These are phyloP conservation scores for Paramecium caudatum DNA, from an alignment of 73 alveolate genomes.

Conservation along the genomic window DNA sequence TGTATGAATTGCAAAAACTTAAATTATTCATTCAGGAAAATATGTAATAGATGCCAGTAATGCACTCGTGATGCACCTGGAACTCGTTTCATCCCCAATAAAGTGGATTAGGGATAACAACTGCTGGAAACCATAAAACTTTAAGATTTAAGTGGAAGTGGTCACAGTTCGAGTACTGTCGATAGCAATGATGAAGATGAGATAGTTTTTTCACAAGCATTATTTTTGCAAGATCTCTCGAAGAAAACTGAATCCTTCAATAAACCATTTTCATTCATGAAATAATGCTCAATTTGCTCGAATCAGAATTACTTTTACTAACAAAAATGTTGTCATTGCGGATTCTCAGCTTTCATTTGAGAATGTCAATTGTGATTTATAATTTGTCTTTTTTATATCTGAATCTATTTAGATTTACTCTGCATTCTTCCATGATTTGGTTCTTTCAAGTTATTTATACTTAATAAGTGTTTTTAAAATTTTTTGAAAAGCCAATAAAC, in stretches of 20 bases:
- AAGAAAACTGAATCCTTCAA: background rate
- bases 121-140: constrained; percentile 7
- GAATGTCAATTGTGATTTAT: too few species aligned
- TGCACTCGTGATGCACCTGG: constrained; percentile 62
- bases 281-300: constrained; percentile 15
- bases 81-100: constrained; percentile 53
- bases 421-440: too few species aligned
- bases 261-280: background rate
- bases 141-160: background rate
- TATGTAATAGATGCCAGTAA: constrained; percentile 91
- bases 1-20: constrained; percentile 89
- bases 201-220: constrained; percentile 65
- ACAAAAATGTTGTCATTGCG: constrained; percentile 34
- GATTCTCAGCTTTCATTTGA: constrained; percentile 43
- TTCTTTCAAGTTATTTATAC: too few species aligned
- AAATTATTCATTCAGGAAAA: constrained; percentile 90
- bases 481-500: too few species aligned
- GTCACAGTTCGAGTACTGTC: background rate
- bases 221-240: constrained; percentile 53
- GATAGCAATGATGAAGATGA: constrained; percentile 59
- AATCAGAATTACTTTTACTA: constrained; percentile 52
- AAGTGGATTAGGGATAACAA: background rate
- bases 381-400: too few species aligned
- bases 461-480: too few species aligned
- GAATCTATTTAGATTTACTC: too few species aligned